Evolutionary conservation across 495 filamentous ascomycete species (phyloP), one percentile per base, ranked within the genome.

Genomic region (Aspergillus cavernicola): DNA sequence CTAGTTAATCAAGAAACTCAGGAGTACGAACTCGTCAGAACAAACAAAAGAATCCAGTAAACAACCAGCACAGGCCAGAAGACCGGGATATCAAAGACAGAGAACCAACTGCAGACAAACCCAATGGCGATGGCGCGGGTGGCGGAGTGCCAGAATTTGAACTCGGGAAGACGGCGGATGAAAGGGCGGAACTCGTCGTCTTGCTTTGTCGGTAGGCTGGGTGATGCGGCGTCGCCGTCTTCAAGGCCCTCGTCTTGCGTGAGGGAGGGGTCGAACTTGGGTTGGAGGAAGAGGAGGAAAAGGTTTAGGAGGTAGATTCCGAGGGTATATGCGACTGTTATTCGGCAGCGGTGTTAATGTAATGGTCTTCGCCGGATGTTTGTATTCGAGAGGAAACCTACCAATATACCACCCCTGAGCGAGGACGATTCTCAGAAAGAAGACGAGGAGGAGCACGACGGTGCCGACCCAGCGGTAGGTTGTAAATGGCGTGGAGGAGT

Each of bases 251-350:
- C 91, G 70, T 98, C 93, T 60, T 89, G 83, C 54, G 95, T 92
- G 63, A 95, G 89, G 31, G 90, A 96, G 24, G 95, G 93, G 75
- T 98, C 93, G 80, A 98, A 97, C 79, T 98, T 98, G 55, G 93
- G 93, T 62, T 91, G 88, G 15, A 98, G 80, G 80, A 98, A 98
- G 56, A 95, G 95, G 67, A 98, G 90, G 84, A 98, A 98, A 50
- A 97, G 85, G 76, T 98, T 98, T 50, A 98, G 86, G 39, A 98
- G 90, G 78, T 97, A 98, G 79, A 98, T 98, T 54, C 93, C 93
- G 49, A 98, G 85, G 22, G 93, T 92, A 74, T 98, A 98, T 59
- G 90, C 90, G 57, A 98, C 93, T 97, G 63, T 43, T 16, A 13
- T 46, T 11, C 11, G n/a, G n/a, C n/a, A n/a, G n/a, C n/a, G n/a